Conservation (phyloP, 2,329 filamentous ascomycete species). For the Stagonosporopsis tanaceti region DNA sequence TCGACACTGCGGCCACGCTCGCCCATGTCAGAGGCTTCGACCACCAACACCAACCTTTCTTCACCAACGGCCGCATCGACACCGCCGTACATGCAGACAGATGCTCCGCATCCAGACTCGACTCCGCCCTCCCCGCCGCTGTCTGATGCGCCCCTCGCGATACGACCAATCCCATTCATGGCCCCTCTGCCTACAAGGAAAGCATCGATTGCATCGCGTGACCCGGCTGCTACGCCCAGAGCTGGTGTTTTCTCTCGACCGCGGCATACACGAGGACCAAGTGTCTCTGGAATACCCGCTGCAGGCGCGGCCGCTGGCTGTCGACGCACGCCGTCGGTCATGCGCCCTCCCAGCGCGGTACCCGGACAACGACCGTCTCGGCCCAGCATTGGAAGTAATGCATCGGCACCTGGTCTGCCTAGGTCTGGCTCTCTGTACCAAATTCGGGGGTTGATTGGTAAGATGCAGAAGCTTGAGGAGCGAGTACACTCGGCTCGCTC, state of each 20-base stretch:
- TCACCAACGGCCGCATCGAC: constrained; percentile 91
- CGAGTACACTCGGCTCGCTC: constrained; percentile 90
- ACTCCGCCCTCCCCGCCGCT: constrained; percentile 94
- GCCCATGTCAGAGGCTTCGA: constrained; percentile 77
- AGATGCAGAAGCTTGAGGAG: constrained; percentile 96
- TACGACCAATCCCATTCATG: constrained; percentile 50
- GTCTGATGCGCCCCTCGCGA: constrained; percentile 79
- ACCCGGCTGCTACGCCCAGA: constrained; percentile 62
- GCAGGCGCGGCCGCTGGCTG: constrained; percentile 39
- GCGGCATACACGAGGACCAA: constrained; percentile 65
- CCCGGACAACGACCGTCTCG: constrained; percentile 49
- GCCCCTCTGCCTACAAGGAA: constrained; percentile 52
- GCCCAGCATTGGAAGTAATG: constrained; percentile 54
- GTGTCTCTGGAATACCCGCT: constrained; percentile 60
- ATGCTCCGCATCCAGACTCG: constrained; percentile 69
- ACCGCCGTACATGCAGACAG: constrained; percentile 74
- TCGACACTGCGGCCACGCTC: constrained; percentile 63
- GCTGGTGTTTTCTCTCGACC: constrained; percentile 57
- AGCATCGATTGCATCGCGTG: constrained; percentile 58
- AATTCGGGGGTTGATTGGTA: constrained; percentile 90
- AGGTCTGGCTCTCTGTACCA: constrained; percentile 82
- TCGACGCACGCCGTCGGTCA: constrained; percentile 56
- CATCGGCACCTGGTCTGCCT: constrained; percentile 61
- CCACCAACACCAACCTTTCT: constrained; percentile 81
- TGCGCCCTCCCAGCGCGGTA: constrained; percentile 40